Base-by-base conservation (phyloP, 805 yeast species). In the Ogataea polymorpha region DNA sequence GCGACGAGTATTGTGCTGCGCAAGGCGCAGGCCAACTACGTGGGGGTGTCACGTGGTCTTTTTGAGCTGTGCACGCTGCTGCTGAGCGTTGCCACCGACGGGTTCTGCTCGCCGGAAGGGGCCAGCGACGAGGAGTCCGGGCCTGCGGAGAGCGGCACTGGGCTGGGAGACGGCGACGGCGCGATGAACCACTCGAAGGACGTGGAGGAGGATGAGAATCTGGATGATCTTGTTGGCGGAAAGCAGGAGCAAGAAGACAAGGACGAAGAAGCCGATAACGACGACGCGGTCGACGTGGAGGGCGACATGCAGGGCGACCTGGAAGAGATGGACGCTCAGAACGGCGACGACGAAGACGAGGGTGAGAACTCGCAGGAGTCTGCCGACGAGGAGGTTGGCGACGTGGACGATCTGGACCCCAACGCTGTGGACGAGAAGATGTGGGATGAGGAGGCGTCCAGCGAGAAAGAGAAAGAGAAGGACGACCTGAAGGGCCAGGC, bases 231-330 rank as follows among this genome's bases (percentile, higher is more conserved):
- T 45, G 79, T 78, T 14, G 87, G 83, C 41, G 82, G 86, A 50
- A 75, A 84, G 37, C 77, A 28, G 39, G 43, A 42, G n/a, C 32
- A 31, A 14, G 77, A 84, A 16, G 73, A 80, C n/a, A 76, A 79
- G 5, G 73, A 78, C 11, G 68, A 66, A 2, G 82, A 80, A 8
- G 83, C 83, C n/a, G 82, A 79, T 7, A 79, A 88, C 37, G 88
- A 87, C 48, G 88, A 88, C 59, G 97, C 97, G 5, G 89, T 86
- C 33, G 96, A 88, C 36, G 86, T 90, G 59, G 96, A 90, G 54
- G 96, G 97, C 25, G 98, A 93, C 54, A 87, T 93, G 95, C 96
- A 93, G 17, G 99, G 99, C 40, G 80, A 87, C 20, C 62, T 83
- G 7, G 96, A 91, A 62, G 89, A 90, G 49, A 72, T 80, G 11